Evolutionary conservation across 2,329 filamentous ascomycete genomes (phyloP), one percentile per base, ranked within the genome.

Genomic region (Metarhizium anisopliae): DNA sequence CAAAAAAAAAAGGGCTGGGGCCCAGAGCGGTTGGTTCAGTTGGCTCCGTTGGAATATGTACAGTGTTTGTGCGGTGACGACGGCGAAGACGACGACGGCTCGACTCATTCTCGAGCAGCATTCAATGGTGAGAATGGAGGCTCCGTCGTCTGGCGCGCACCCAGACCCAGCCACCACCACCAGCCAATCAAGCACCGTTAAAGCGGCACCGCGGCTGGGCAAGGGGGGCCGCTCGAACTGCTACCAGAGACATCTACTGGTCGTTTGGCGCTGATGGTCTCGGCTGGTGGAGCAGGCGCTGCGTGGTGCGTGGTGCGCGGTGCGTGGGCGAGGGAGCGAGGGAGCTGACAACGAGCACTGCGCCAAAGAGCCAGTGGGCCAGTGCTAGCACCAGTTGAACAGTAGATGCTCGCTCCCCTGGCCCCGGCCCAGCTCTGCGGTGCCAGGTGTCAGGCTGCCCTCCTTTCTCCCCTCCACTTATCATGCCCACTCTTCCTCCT

Each of bases 181-280:
- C 59, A 69, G 58, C 69, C 68, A 71, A 71, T 70, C 67, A 69
- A 16, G 38, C 11, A 11, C 14, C 18, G 56, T 66, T 61, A 66
- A 64, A 68, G 67, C 67, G 63, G 66, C 67, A 59, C 64, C 61
- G 61, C 50, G 29, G 51, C 18, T 40, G 53, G n/a, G 45, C 25
- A 51, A 36, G 38, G n/a, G 45, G 29, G 14, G n/a, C 36, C 45
- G 51, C 20, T 40, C 14, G 38, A 40, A 5, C 38, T 16, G 14
- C 8, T 40, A 13, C 38, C 38, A 35, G 32, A 7, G 20, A 18
- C 30, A 13, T 20, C 18, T 50, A 29, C 47, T 29, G 47, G 20
- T 29, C 47, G 13, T 7, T 50, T 35, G 49, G 18, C 43, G n/a
- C 43, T 47, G 43, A 42, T 18, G 13, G 14, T 14, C 40, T 18